Conservation (phyloP, 345 rosid species). For the Gossypium ekmanianum region DNA sequence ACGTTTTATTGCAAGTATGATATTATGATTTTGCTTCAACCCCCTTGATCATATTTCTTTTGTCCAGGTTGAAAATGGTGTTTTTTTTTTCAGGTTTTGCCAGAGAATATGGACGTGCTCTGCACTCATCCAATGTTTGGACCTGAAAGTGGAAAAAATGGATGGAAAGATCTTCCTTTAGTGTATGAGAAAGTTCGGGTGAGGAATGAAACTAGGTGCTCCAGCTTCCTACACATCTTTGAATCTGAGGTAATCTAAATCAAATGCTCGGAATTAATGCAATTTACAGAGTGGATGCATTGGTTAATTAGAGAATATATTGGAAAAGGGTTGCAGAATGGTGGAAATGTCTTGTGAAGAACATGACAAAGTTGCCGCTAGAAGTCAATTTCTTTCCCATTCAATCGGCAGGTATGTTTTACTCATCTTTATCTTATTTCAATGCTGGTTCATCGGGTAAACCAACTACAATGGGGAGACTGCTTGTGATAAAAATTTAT, state of each 20-base stretch:
- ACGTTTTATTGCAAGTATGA: slow-evolving; percentile 35
- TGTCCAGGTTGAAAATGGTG: neutral
- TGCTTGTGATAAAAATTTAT: neutral
- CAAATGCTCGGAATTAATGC: neutral
- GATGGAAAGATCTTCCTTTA: slow-evolving; percentile 49
- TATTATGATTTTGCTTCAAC: neutral
- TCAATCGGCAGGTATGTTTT: slow-evolving; percentile 42
- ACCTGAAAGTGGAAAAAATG: slow-evolving; percentile 54
- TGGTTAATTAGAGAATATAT: neutral
- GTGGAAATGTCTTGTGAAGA: slow-evolving; percentile 62
- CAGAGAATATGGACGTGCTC: slow-evolving; percentile 47
- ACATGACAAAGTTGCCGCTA: slow-evolving; percentile 54
- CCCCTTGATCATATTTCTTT: neutral
- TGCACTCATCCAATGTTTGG: slow-evolving; percentile 73
- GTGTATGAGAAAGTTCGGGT: slow-evolving; percentile 52
- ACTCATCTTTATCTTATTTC: neutral
- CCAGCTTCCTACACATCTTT: slow-evolving; percentile 46
- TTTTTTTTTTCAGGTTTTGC: slow-evolving; percentile 27
- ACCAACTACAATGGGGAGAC: no score
- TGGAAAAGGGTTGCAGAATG: slow-evolving; percentile 57
- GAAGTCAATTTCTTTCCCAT: slow-evolving; percentile 55
- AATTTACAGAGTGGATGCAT: neutral
- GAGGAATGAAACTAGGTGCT: slow-evolving; percentile 28
- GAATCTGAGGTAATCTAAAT: slow-evolving; percentile 32
- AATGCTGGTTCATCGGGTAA: neutral